Base-by-base conservation (phyloP, 805 yeast species). In the Candida arabinofermentans region DNA sequence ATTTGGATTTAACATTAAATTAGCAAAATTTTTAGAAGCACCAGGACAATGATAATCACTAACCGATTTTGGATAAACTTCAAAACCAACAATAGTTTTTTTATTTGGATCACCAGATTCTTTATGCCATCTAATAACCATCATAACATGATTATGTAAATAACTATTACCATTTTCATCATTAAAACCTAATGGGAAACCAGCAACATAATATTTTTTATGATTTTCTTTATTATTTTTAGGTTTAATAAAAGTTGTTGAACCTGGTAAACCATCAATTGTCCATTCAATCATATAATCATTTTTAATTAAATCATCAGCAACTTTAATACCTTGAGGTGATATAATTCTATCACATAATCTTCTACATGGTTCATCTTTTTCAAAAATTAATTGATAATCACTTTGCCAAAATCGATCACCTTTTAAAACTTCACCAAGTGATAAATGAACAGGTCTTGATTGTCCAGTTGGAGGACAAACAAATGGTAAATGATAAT, bases 281-380 rank as follows among this genome's bases (percentile, higher is more conserved):
- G 76, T 62, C 96, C 96, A 88, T 55, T 88, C 90, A 12, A 77
- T 89, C 40, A 82, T 81, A 53, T 88, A 88, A 2, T 85, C 85
- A 40, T 80, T 66, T 50, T 75, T 69, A 27, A 88, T 79, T 45
- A 88, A 65, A 22, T 75, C 71, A 44, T 69, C 77, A 0, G 91
- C 87, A 38, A 75, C 67, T 39, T 61, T 65, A 26, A 83, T 55
- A 6, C 76, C 83, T 1, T 61, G 61, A 14, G 71, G 72, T n/a
- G 58, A 62, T 12, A 83, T 75, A n/a, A 67, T 66, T 50, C 84
- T 70, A 36, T 81, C 84, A 65, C 96, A 88, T 14, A 87, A 61
- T 32, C 81, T 65, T 37, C 66, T 69, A 62, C 96, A 88, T 0
- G 77, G 71, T 33, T 71, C 68, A 54, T 85, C 95, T n/a, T 71